These are phyloP conservation scores for Colletotrichum sp. DNA, from an alignment of 2,329 filamentous ascomycete species.

Conservation along the genomic window DNA sequence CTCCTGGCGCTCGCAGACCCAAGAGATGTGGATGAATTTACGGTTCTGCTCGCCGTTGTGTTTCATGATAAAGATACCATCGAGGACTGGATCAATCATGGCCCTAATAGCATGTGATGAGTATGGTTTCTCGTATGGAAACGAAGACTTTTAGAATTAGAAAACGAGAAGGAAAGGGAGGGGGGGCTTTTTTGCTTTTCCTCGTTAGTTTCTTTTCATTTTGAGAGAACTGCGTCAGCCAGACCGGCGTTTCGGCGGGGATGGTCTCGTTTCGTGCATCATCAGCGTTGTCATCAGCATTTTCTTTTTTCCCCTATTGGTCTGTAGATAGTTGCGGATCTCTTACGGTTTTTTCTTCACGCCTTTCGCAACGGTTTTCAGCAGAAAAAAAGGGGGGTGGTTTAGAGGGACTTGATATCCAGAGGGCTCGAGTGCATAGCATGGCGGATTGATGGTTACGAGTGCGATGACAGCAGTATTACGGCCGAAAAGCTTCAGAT, in stretches of 20 bases:
- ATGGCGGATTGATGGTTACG: not conserved
- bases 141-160: not conserved
- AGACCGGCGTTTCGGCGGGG: not conserved
- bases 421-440: not conserved
- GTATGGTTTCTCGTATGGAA: not conserved
- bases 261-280: not conserved
- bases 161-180: not conserved
- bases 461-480: not conserved
- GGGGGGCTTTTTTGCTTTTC: not conserved
- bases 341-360: not conserved
- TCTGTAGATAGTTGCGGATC: not conserved
- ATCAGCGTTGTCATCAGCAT: not conserved
- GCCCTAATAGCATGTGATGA: not conserved
- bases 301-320: not conserved
- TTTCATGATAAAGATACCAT: conserved; percentile 17
- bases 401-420: not conserved
- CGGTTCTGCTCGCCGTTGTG: conserved; percentile 17
- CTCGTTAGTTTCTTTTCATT: not conserved
- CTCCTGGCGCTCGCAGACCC: conserved; percentile 20
- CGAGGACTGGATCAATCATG: conserved; percentile 23
- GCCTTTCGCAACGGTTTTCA: not conserved
- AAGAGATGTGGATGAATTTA: conserved; percentile 21
- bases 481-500: not conserved
- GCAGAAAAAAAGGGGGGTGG: not conserved
- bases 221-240: not conserved